Evolutionary conservation across 257 asterid species (phyloP).

Genomic region (Phtheirospermum japonicum): DNA sequence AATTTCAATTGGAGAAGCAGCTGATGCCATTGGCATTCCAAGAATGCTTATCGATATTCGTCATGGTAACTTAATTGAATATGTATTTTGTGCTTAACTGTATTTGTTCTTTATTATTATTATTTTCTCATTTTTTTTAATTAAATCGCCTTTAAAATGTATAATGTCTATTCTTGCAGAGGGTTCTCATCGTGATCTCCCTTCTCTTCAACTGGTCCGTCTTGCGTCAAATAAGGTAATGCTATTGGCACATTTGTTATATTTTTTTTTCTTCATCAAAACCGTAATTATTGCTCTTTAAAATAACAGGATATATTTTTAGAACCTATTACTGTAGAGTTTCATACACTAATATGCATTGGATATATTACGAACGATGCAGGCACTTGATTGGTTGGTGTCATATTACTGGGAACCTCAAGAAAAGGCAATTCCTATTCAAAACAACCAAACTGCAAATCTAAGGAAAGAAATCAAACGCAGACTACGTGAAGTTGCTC

Average conservation of each 20-base stretch:
- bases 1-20: slow-evolving; percentile 82
- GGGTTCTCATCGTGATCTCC: slow-evolving; percentile 95
- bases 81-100: slow-evolving; percentile 14
- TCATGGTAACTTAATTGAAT: slow-evolving; percentile 50
- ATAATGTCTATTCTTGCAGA: slow-evolving; percentile 46
- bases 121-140: too few relatives aligned
- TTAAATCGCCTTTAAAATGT: slow-evolving; percentile 11
- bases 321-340: neutral
- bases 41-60: slow-evolving; percentile 92
- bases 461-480: slow-evolving; percentile 59
- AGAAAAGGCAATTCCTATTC: slow-evolving; percentile 53
- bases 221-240: slow-evolving; percentile 75
- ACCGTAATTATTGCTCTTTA: too few relatives aligned
- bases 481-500: slow-evolving; percentile 52
- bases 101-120: neutral
- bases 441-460: slow-evolving; percentile 36
- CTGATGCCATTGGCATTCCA: slow-evolving; percentile 72
- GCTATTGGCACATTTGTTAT: neutral
- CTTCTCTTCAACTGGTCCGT: slow-evolving; percentile 78
- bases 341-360: neutral
- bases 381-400: slow-evolving; percentile 93
- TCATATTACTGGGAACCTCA: slow-evolving; percentile 90
- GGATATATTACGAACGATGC: slow-evolving; percentile 28
- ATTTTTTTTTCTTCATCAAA: too few relatives aligned
- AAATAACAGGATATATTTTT: too few relatives aligned